Percentiles rank a stretch among this genome's conserved stretches.
Evolutionary conservation across 2,329 filamentous ascomycete genomes (phyloP).

Genomic region (Penicillium crustosum): DNA sequence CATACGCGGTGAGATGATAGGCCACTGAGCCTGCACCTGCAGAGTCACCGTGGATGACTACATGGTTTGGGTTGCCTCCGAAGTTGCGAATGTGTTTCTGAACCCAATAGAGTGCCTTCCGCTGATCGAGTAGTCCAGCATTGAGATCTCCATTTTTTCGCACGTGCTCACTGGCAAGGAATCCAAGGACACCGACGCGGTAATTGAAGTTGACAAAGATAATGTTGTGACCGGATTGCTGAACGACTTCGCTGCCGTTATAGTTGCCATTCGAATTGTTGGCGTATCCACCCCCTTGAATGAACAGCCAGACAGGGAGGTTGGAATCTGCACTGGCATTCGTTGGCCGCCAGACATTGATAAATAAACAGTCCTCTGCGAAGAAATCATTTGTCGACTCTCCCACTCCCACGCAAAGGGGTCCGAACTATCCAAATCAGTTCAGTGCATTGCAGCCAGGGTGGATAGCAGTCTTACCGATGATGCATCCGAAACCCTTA

Average conservation of each 20-base stretch:
- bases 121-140: slow-evolving; percentile 63
- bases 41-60: slow-evolving; percentile 63
- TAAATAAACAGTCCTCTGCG: slow-evolving; percentile 35
- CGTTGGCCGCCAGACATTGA: slow-evolving; percentile 36
- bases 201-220: slow-evolving; percentile 73
- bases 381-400: slow-evolving; percentile 60
- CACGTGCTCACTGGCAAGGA: slow-evolving; percentile 59
- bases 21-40: slow-evolving; percentile 61
- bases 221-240: slow-evolving; percentile 57
- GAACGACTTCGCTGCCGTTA: slow-evolving; percentile 59
- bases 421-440: slow-evolving; percentile 23
- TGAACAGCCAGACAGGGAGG: slow-evolving; percentile 62
- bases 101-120: slow-evolving; percentile 61
- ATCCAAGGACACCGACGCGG: slow-evolving; percentile 62
- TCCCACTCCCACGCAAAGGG: slow-evolving; percentile 64
- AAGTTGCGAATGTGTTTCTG: slow-evolving; percentile 57
- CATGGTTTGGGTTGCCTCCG: slow-evolving; percentile 59
- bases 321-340: slow-evolving; percentile 41
- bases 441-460: not conserved
- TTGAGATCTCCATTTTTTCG: slow-evolving; percentile 60
- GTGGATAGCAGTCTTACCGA: slow-evolving; percentile 38
- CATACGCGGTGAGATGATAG: slow-evolving; percentile 54
- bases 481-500: slow-evolving; percentile 51
- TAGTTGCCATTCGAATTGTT: slow-evolving; percentile 52
- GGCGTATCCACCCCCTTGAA: slow-evolving; percentile 61